A percentile compares a stretch with the other conserved stretches of the same genome.
Conservation (phyloP, 2,329 filamentous ascomycete species). For the Aspergillus fumigatus region DNA sequence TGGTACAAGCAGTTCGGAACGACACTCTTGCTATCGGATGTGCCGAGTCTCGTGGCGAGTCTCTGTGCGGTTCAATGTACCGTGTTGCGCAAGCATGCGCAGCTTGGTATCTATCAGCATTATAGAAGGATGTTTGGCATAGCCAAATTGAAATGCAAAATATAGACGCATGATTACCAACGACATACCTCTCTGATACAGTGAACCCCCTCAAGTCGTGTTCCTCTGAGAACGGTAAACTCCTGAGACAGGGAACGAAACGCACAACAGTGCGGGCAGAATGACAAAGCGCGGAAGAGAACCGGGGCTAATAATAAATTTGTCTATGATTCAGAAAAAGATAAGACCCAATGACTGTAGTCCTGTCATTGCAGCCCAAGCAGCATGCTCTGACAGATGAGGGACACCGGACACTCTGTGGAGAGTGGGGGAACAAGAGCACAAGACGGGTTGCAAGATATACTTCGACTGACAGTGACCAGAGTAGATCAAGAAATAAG, state of each 20-base stretch:
- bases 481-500: not conserved
- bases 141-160: not conserved
- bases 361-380: not conserved
- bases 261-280: not conserved
- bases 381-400: not conserved
- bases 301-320: not conserved
- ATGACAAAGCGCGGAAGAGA: not conserved
- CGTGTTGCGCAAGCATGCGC: not conserved
- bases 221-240: not conserved
- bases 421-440: not conserved
- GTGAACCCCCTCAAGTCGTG: not conserved
- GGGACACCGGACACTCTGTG: not conserved
- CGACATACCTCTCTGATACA: not conserved
- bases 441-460: not conserved
- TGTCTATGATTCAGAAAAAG: not conserved
- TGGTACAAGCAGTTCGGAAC: not conserved
- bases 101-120: not conserved
- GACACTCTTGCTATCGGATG: not conserved
- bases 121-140: not conserved
- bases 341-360: not conserved
- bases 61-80: not conserved
- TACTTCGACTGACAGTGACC: not conserved
- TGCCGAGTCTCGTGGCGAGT: not conserved
- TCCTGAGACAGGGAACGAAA: not conserved
- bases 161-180: not conserved